A percentile compares a stretch with the other conserved stretches of the same genome.
Evolutionary conservation across 2,329 filamentous ascomycete genomes (phyloP).

Genomic region (Talaromyces rugulosus): DNA sequence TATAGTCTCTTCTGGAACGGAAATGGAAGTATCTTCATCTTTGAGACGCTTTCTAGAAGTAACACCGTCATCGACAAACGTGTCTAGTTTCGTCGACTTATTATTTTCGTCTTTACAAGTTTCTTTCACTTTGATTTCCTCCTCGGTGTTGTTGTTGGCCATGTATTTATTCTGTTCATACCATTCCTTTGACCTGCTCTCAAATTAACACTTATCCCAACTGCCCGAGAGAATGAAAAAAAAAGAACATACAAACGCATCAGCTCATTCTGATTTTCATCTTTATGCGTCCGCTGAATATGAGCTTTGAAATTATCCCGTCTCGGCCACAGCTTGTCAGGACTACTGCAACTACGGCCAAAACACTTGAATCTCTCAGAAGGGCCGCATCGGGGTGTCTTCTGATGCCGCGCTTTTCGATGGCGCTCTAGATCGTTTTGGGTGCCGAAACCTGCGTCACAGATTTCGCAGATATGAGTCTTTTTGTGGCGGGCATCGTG

Average conservation of each 20-base stretch:
- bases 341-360: constrained; percentile 53
- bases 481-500: constrained; percentile 68
- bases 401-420: constrained; percentile 64
- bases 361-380: constrained; percentile 59
- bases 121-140: not conserved
- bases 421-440: constrained; percentile 79
- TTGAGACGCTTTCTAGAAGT: not conserved
- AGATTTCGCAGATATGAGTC: constrained; percentile 61
- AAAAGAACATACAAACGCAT: constrained; percentile 40
- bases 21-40: not conserved
- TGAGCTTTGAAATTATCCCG: constrained; percentile 85
- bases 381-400: constrained; percentile 41
- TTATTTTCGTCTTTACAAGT: not conserved
- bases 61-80: not conserved
- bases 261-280: constrained; percentile 42
- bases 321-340: constrained; percentile 70
- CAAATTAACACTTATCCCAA: not conserved
- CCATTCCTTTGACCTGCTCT: constrained; percentile 25
- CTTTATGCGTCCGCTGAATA: constrained; percentile 62
- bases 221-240: no score
- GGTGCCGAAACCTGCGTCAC: constrained; percentile 70
- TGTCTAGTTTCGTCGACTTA: not conserved
- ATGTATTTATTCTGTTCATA: constrained; percentile 15
- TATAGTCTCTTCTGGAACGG: not conserved
- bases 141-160: not conserved